A percentile compares a stretch with the other conserved stretches of the same genome.
Conservation (phyloP, 495 filamentous ascomycete species). For the Talaromyces stipitatus region DNA sequence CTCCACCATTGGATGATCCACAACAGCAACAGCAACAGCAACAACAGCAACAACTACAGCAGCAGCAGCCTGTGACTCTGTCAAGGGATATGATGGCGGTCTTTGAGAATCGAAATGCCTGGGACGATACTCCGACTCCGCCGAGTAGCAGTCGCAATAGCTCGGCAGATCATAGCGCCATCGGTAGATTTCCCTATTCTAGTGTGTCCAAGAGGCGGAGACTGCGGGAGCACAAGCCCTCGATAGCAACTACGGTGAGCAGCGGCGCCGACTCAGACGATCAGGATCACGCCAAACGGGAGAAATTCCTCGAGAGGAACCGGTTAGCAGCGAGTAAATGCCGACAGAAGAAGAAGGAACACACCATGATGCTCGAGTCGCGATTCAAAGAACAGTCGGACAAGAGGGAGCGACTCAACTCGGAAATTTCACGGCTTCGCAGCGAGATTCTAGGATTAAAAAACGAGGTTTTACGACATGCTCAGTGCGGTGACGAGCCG, state of each 20-base stretch:
- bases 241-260: constrained; percentile 4
- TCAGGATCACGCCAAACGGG: constrained; percentile 24
- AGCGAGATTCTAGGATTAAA: constrained; percentile 47
- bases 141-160: not conserved
- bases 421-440: constrained; percentile 25
- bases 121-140: constrained; percentile 3
- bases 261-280: constrained; percentile 16
- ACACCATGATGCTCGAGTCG: constrained; percentile 47
- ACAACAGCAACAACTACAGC: no score
- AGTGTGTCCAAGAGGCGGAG: constrained; percentile 8
- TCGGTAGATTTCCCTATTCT: not conserved
- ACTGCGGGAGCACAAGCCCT: constrained; percentile 8
- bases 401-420: constrained; percentile 12
- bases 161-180: not conserved
- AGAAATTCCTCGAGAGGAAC: constrained; percentile 63
- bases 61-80: no score
- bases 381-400: constrained; percentile 19
- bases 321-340: constrained; percentile 71
- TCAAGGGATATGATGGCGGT: constrained; percentile 11
- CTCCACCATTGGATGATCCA: constrained; percentile 27
- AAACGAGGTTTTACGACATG: constrained; percentile 50
- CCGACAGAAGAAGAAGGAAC: constrained; percentile 68
- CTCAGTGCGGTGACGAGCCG: constrained; percentile 47
- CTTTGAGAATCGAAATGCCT: constrained; percentile 9
- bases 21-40: constrained; percentile 8